These are phyloP conservation scores for Tetrapisispora phaffii DNA, from an alignment of 805 yeast genomes.

Conservation along the genomic window DNA sequence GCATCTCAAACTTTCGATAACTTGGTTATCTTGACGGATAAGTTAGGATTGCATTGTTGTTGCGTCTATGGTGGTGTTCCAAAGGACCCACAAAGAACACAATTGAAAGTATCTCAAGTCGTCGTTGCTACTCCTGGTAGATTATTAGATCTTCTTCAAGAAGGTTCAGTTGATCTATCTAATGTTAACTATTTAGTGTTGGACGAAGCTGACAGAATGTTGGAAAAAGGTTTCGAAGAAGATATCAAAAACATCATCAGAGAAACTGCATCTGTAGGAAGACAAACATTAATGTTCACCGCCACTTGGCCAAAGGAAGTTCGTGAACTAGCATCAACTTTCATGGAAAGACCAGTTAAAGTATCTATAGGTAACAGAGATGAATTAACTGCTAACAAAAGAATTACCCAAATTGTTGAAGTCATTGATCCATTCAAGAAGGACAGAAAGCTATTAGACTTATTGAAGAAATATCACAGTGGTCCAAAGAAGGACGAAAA, in stretches of 20 bases:
- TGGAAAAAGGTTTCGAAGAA: slow-evolving; percentile 96
- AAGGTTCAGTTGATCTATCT: slow-evolving; percentile 66
- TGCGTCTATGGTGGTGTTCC: slow-evolving; percentile 97
- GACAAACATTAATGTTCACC: slow-evolving; percentile 97
- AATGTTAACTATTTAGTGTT: slow-evolving; percentile 69
- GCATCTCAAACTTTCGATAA: slow-evolving; percentile 91
- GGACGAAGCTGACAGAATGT: slow-evolving; percentile 98
- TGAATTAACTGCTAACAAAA: slow-evolving; percentile 86
- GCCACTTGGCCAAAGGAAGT: slow-evolving; percentile 99
- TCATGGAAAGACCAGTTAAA: slow-evolving; percentile 79
- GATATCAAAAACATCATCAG: slow-evolving; percentile 81
- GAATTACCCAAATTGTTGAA: slow-evolving; percentile 89
- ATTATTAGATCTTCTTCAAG: slow-evolving; percentile 79
- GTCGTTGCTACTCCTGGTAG: slow-evolving; percentile 99
- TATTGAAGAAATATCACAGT: slow-evolving; percentile 65
- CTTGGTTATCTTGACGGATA: slow-evolving; percentile 51
- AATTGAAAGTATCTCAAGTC: slow-evolving; percentile 56
- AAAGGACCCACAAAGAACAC: slow-evolving; percentile 78
- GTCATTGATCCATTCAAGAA: slow-evolving; percentile 76
- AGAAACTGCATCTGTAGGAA: slow-evolving; percentile 37
- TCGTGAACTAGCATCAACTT: slow-evolving; percentile 77
- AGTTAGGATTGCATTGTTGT: slow-evolving; percentile 56
- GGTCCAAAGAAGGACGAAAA: slow-evolving; percentile 64
- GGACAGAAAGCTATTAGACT: slow-evolving; percentile 62
- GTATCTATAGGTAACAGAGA: slow-evolving; percentile 91